Conservation (phyloP, 2,329 filamentous ascomycete genomes). For the Lachnum nothofagi region DNA sequence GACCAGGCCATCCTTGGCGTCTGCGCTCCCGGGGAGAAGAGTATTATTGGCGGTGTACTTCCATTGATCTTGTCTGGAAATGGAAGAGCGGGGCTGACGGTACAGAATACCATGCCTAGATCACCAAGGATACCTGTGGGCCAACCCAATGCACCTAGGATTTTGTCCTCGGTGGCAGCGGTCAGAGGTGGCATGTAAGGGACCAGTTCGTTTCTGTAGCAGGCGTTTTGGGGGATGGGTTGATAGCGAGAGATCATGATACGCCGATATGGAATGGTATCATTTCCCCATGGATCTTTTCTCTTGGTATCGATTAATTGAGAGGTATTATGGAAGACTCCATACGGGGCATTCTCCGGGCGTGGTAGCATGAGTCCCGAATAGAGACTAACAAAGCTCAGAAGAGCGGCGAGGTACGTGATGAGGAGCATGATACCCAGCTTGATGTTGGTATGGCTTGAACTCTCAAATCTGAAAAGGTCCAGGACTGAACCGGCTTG, state of each 20-base stretch:
- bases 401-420: not conserved
- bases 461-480: not conserved
- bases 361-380: not conserved
- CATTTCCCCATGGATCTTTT: conserved; percentile 7
- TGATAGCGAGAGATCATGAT: conserved; percentile 11
- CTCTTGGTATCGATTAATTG: conserved; percentile 12
- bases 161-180: not conserved
- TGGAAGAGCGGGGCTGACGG: not conserved
- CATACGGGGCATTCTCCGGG: conserved; percentile 1
- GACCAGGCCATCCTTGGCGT: conserved; percentile 37
- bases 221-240: conserved; percentile 8
- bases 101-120: conserved; percentile 3
- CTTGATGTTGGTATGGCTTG: not conserved
- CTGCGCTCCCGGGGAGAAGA: conserved; percentile 38
- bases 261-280: conserved; percentile 5
- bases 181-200: conserved; percentile 2
- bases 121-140: not conserved
- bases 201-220: conserved; percentile 3
- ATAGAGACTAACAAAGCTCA: not conserved
- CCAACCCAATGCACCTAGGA: conserved; percentile 1
- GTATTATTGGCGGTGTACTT: conserved; percentile 20
- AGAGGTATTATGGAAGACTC: conserved; percentile 4
- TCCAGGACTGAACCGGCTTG: too few species aligned
- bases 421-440: not conserved
- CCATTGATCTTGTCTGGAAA: not conserved